These are phyloP conservation scores for Diophrys appendiculata DNA, from an alignment of 73 alveolate genomes.

Conservation along the genomic window DNA sequence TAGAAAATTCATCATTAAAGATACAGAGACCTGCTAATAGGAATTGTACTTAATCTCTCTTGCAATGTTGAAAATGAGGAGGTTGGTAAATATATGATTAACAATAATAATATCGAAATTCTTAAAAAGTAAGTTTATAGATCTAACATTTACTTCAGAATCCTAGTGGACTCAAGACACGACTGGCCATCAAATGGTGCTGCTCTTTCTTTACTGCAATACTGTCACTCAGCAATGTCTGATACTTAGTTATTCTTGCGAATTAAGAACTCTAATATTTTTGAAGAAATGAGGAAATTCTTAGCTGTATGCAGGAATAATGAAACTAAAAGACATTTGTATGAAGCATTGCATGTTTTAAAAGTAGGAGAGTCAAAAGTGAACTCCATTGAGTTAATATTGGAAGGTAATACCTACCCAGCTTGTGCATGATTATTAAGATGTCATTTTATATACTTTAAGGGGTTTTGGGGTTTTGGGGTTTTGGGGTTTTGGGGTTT, in stretches of 20 bases:
- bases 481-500: too few species aligned
- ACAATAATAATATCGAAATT: slow-evolving; percentile 16
- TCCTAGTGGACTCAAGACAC: slow-evolving; percentile 28
- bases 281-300: slow-evolving; percentile 13
- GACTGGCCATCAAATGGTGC: slow-evolving; percentile 69
- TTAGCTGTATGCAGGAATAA: slow-evolving; percentile 33
- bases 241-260: slow-evolving; percentile 30
- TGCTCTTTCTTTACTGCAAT: slow-evolving; percentile 46
- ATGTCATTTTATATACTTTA: too few species aligned
- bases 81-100: slow-evolving; percentile 30
- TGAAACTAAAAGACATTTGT: slow-evolving; percentile 50
- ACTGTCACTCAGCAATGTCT: slow-evolving; percentile 32
- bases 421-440: slow-evolving; percentile 52
- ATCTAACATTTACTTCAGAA: too few species aligned
- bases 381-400: slow-evolving; percentile 27
- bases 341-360: slow-evolving; percentile 29
- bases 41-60: slow-evolving; percentile 45
- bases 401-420: slow-evolving; percentile 25
- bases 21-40: slow-evolving; percentile 53
- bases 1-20: slow-evolving; percentile 14
- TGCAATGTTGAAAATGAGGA: slow-evolving; percentile 58
- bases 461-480: too few species aligned
- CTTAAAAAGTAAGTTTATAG: too few species aligned
- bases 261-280: slow-evolving; percentile 15
- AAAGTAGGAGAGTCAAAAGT: slow-evolving; percentile 19